Conservation (phyloP, 164 flowering plant genomes). For the Saururus chinensis region DNA sequence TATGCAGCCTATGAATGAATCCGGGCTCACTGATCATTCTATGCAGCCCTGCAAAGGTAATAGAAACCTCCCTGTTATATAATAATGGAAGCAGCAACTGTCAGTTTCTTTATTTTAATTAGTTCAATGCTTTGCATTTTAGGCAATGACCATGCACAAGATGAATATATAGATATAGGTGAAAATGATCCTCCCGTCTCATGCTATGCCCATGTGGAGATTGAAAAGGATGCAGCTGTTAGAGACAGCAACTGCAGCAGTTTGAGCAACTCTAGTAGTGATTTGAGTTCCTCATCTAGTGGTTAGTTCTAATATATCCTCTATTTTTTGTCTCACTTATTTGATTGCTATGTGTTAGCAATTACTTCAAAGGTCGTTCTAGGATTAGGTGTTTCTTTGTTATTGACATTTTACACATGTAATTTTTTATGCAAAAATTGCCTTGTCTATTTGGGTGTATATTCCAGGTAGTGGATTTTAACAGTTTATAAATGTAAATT, state of each 20-base stretch:
- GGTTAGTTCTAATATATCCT: constrained; percentile 32
- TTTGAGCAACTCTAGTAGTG: constrained; percentile 63
- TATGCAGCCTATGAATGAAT: constrained; percentile 46
- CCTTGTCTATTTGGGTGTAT: too few relatives aligned
- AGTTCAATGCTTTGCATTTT: not conserved
- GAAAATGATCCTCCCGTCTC: not conserved
- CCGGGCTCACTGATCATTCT: constrained; percentile 58
- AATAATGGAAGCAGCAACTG: too few relatives aligned
- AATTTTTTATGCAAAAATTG: too few relatives aligned
- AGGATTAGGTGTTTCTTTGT: too few relatives aligned
- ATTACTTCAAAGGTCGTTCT: too few relatives aligned
- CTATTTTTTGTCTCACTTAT: too few relatives aligned
- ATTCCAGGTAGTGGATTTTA: too few relatives aligned
- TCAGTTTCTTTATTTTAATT: too few relatives aligned
- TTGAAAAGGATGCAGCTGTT: constrained; percentile 44
- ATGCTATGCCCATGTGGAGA: constrained; percentile 43
- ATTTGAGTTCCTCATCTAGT: constrained; percentile 65
- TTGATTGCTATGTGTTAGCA: too few relatives aligned
- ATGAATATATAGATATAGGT: not conserved
- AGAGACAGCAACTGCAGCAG: constrained; percentile 36
- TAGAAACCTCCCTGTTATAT: too few relatives aligned
- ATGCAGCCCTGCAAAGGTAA: constrained; percentile 53
- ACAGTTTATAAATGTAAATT: too few relatives aligned
- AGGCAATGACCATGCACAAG: not conserved
- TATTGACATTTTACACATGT: too few relatives aligned